Evolutionary conservation across 495 filamentous ascomycete genomes (phyloP).

Genomic region (Daldinia grandis): DNA sequence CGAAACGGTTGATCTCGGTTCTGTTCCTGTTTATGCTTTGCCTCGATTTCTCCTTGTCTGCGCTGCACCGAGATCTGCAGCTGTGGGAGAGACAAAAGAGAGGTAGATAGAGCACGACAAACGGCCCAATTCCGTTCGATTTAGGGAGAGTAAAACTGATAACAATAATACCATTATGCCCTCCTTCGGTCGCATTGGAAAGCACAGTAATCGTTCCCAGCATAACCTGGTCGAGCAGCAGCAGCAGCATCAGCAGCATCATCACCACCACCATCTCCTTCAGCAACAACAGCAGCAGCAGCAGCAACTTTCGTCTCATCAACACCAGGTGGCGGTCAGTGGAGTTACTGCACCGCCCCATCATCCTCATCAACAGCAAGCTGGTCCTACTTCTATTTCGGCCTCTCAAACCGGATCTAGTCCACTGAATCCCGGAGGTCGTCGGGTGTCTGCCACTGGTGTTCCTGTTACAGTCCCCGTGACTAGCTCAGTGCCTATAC

Average conservation of each 20-base stretch:
- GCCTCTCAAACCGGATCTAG: constrained; percentile 22
- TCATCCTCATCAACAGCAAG: constrained; percentile 38
- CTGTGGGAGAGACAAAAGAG: constrained; percentile 29
- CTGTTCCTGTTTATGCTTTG: constrained; percentile 26
- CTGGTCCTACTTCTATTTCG: constrained; percentile 23
- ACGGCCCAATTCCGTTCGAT: constrained; percentile 24
- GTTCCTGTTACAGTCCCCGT: constrained; percentile 20
- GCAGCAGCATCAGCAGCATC: constrained; percentile 46
- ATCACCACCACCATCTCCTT: constrained; percentile 43
- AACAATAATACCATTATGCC: constrained; percentile 51
- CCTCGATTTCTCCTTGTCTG: constrained; percentile 29
- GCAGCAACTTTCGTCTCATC: constrained; percentile 41
- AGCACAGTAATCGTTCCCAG: constrained; percentile 59
- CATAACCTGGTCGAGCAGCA: constrained; percentile 56
- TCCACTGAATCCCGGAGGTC: constrained; percentile 26
- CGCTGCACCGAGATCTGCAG: constrained; percentile 9
- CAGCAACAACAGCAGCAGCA: constrained; percentile 42
- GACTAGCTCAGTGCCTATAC: constrained; percentile 17
- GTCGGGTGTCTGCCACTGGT: constrained; percentile 40
- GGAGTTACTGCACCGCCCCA: constrained; percentile 46
- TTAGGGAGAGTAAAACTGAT: constrained; percentile 21
- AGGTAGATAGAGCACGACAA: constrained; percentile 21
- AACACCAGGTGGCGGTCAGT: constrained; percentile 46
- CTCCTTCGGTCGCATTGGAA: constrained; percentile 57
- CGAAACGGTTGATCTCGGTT: constrained; percentile 23